Evolutionary conservation across 1,284 basidiomycete species (phyloP).

Genomic region (Cerioporus squamosus): DNA sequence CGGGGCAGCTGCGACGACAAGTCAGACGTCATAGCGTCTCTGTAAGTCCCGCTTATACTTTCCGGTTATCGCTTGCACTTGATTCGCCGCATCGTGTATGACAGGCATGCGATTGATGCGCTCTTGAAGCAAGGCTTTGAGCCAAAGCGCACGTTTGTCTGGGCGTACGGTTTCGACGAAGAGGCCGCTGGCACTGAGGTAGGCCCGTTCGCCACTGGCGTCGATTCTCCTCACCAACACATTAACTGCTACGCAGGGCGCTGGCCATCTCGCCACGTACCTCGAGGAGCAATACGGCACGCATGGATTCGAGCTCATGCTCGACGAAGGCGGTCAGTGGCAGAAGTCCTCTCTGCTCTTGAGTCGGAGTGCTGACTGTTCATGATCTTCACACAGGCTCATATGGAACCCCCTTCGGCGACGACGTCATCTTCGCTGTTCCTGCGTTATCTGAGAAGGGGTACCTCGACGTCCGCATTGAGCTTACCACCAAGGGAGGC

Average conservation of each 20-base stretch:
- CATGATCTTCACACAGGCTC: slow-evolving; percentile 27
- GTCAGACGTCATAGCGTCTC: slow-evolving; percentile 54
- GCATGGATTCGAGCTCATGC: slow-evolving; percentile 55
- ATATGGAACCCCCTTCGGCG: slow-evolving; percentile 34
- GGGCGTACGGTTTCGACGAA: slow-evolving; percentile 74
- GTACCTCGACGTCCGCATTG: slow-evolving; percentile 52
- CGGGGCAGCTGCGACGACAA: slow-evolving; percentile 69
- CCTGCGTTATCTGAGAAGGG: slow-evolving; percentile 71
- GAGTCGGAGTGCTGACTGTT: too few relatives aligned
- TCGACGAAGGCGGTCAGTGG: slow-evolving; percentile 52
- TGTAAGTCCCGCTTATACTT: slow-evolving; percentile 42
- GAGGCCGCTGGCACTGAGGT: slow-evolving; percentile 58
- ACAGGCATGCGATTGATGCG: slow-evolving; percentile 54
- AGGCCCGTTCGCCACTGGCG: slow-evolving; percentile 15
- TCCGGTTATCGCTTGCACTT: not conserved
- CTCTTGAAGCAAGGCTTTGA: slow-evolving; percentile 53
- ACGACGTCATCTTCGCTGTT: slow-evolving; percentile 45
- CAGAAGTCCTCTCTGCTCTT: too few relatives aligned
- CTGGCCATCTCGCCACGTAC: slow-evolving; percentile 45
- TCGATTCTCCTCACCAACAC: not conserved
- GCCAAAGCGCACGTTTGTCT: slow-evolving; percentile 58
- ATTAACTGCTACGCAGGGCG: slow-evolving; percentile 44
- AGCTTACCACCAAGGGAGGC: slow-evolving; percentile 61
- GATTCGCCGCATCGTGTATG: not conserved
- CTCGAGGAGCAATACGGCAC: slow-evolving; percentile 55